Conservation (phyloP, 129 eudicot genomes). For the Sambucus nigra region DNA sequence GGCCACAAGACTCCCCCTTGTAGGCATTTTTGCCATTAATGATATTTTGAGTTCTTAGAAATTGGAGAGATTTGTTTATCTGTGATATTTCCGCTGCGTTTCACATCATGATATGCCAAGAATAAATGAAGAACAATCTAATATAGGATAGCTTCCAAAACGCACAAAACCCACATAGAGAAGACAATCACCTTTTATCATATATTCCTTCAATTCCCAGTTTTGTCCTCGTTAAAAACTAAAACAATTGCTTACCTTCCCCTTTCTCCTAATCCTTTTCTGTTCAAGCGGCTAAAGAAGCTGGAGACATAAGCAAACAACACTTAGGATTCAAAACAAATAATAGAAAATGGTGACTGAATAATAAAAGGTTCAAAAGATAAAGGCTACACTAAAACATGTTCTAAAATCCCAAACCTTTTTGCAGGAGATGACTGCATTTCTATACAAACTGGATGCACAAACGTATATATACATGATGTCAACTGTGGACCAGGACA, state of each 20-base stretch:
- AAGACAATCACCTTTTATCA: neutral
- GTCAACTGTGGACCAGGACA: constrained; percentile 98
- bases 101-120: no score
- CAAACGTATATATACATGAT: constrained; percentile 65
- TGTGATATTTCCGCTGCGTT: no score
- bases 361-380: neutral
- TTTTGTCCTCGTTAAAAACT: neutral
- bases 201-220: neutral
- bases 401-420: constrained; percentile 3
- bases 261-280: neutral
- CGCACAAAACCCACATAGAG: constrained; percentile 16
- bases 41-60: no score
- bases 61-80: no score
- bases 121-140: neutral
- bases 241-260: neutral
- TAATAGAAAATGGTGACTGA: neutral
- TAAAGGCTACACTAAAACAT: neutral
- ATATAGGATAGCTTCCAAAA: constrained; percentile 11
- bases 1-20: no score
- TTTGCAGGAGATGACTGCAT: constrained; percentile 88
- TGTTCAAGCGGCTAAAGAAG: neutral
- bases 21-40: no score
- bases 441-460: constrained; percentile 95
- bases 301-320: no score
- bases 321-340: no score